A percentile compares a stretch with the other conserved stretches of the same genome.
Evolutionary conservation across 768 basidiomycete genomes (phyloP).

Genomic region (Agrocybe praecox): DNA sequence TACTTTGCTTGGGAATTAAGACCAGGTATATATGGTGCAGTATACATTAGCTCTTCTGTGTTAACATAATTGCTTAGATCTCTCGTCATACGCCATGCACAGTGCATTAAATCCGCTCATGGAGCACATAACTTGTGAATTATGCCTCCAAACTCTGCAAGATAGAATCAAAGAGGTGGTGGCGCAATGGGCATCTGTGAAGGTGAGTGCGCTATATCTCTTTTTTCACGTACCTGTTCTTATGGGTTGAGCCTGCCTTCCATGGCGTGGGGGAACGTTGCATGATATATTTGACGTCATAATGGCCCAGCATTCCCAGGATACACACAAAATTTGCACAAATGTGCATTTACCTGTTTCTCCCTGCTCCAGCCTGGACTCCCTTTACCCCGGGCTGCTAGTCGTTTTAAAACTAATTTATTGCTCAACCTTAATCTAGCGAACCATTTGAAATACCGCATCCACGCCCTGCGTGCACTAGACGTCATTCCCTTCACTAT

Average conservation of each 20-base stretch:
- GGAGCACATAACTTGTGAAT: constrained; percentile 20
- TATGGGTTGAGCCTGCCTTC: neutral
- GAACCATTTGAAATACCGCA: too few species aligned
- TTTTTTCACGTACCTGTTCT: neutral
- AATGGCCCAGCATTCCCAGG: too few species aligned
- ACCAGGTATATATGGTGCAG: constrained; percentile 23
- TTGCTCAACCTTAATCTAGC: too few species aligned
- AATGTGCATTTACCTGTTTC: too few species aligned
- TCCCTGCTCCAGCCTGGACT: too few species aligned
- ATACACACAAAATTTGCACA: too few species aligned
- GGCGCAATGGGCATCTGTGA: constrained; percentile 27
- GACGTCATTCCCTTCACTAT: too few species aligned
- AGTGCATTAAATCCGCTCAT: constrained; percentile 21
- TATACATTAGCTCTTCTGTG: neutral
- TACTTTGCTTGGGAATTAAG: constrained; percentile 33
- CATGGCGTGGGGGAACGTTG: neutral
- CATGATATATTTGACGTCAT: too few species aligned
- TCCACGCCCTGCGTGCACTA: too few species aligned
- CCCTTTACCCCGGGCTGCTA: too few species aligned
- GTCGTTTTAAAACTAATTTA: too few species aligned
- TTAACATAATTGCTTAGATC: constrained; percentile 12
- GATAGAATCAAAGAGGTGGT: constrained; percentile 22
- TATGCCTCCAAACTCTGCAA: constrained; percentile 21
- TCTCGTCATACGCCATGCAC: constrained; percentile 23
- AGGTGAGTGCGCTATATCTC: constrained; percentile 15